A percentile compares a stretch with the other conserved stretches of the same genome.
Conservation (phyloP, 352 stramenopile species). For the Pythium rhizo-oryzae region DNA sequence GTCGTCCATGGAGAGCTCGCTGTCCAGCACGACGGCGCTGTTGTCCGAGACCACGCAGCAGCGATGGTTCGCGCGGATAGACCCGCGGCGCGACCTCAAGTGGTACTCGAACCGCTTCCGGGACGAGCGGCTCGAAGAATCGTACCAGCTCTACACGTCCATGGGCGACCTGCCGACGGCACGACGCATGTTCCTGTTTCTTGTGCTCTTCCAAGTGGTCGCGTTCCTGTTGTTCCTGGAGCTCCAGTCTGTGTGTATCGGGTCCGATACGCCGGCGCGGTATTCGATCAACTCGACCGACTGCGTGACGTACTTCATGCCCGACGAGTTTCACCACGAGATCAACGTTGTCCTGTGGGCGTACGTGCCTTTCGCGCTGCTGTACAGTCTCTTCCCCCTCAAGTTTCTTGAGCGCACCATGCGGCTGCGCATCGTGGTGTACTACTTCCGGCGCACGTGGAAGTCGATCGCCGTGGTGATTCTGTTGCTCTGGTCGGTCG, state of each 20-base stretch:
- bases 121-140: constrained; percentile 70
- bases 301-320: constrained; percentile 29
- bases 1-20: constrained; percentile 42
- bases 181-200: constrained; percentile 58
- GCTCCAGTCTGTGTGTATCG: constrained; percentile 31
- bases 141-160: constrained; percentile 83
- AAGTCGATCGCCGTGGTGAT: constrained; percentile 72
- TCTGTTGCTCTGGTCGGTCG: constrained; percentile 66
- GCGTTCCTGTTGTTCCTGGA: constrained; percentile 58
- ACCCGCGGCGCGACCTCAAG: constrained; percentile 55
- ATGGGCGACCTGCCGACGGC: constrained; percentile 65
- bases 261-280: constrained; percentile 1
- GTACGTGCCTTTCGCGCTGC: constrained; percentile 60
- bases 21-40: constrained; percentile 27
- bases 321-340: constrained; percentile 14
- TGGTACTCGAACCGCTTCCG: constrained; percentile 71
- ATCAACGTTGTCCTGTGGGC: constrained; percentile 46
- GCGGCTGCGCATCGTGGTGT: constrained; percentile 68
- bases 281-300: constrained; percentile 11
- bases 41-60: constrained; percentile 31
- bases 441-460: constrained; percentile 76
- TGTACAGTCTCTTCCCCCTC: constrained; percentile 65
- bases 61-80: constrained; percentile 52
- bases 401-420: constrained; percentile 73
- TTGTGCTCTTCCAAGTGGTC: constrained; percentile 56